A percentile compares a stretch with the other conserved stretches of the same genome.
Evolutionary conservation across 306 rosid genomes (phyloP).

Genomic region (Trifolium subterraneum): DNA sequence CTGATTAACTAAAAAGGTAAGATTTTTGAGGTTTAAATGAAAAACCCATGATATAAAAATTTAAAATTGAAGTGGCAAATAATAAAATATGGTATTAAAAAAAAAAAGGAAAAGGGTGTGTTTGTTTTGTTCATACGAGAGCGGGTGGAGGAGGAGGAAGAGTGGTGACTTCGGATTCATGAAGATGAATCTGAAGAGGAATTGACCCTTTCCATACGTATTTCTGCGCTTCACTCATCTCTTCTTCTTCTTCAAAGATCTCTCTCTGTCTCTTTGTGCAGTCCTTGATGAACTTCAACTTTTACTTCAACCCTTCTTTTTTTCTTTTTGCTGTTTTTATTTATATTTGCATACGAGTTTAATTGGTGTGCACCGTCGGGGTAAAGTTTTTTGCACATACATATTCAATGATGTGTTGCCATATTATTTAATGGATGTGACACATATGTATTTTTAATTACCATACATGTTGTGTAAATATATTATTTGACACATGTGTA

Average conservation of each 20-base stretch:
- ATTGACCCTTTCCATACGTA: constrained; percentile 87
- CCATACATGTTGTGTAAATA: no score
- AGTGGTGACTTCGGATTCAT: constrained; percentile 88
- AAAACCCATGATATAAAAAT: neutral
- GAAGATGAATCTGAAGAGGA: constrained; percentile 88
- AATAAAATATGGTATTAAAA: neutral
- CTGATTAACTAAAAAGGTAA: neutral
- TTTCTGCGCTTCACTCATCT: constrained; percentile 68
- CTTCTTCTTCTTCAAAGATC: constrained; percentile 35
- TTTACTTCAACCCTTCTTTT: constrained; percentile 28
- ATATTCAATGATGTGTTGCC: no score
- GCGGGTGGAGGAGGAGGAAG: constrained; percentile 89
- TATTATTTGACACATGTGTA: no score
- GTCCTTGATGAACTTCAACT: neutral
- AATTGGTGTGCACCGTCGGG: no score
- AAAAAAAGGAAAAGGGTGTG: neutral
- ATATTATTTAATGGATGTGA: no score
- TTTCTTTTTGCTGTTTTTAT: neutral
- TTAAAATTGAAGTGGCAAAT: neutral
- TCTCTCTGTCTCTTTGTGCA: neutral
- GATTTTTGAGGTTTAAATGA: neutral
- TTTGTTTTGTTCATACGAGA: constrained; percentile 46
- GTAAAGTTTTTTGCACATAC: no score
- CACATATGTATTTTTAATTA: no score
- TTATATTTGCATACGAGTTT: no score